Evolutionary conservation across 2,329 filamentous ascomycete genomes (phyloP).

Genomic region (Nemania sp.): DNA sequence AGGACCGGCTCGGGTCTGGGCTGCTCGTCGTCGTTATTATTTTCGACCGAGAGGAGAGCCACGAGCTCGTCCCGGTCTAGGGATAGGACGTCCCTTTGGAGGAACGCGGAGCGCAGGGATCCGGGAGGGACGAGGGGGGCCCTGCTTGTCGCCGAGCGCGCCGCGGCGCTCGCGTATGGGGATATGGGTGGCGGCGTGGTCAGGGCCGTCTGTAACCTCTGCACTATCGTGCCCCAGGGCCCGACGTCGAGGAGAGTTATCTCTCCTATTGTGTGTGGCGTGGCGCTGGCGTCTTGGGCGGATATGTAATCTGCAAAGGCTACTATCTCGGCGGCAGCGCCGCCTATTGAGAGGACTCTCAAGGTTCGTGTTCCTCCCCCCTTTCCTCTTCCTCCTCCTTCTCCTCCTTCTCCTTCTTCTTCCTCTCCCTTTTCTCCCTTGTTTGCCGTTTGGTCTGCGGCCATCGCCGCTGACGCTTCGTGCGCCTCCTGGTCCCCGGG

Average conservation of each 20-base stretch:
- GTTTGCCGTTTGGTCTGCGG: no score
- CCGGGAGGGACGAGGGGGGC: constrained; percentile 49
- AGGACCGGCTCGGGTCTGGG: constrained; percentile 50
- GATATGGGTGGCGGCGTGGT: constrained; percentile 56
- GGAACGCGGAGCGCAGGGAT: constrained; percentile 49
- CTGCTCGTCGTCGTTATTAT: background rate
- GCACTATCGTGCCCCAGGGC: constrained; percentile 70
- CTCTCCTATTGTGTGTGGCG: constrained; percentile 32
- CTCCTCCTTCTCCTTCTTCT: constrained; percentile 1
- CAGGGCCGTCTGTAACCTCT: constrained; percentile 61
- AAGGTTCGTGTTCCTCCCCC: constrained; percentile 32
- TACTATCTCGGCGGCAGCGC: constrained; percentile 65
- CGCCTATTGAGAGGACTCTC: constrained; percentile 55
- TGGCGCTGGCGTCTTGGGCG: background rate
- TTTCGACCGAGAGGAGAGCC: constrained; percentile 34
- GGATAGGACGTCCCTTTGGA: constrained; percentile 54
- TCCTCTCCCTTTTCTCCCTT: background rate
- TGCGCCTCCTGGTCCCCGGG: background rate
- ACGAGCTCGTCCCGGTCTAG: constrained; percentile 45
- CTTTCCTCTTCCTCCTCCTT: background rate
- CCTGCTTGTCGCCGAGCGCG: constrained; percentile 49
- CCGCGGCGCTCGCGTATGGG: constrained; percentile 56
- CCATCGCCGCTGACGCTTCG: background rate
- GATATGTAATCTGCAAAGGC: constrained; percentile 54
- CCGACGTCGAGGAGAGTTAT: constrained; percentile 80